phyloP scores from a whole-genome alignment of 179 eudicot genomes.

The Heliamphora pulchella region DNA sequence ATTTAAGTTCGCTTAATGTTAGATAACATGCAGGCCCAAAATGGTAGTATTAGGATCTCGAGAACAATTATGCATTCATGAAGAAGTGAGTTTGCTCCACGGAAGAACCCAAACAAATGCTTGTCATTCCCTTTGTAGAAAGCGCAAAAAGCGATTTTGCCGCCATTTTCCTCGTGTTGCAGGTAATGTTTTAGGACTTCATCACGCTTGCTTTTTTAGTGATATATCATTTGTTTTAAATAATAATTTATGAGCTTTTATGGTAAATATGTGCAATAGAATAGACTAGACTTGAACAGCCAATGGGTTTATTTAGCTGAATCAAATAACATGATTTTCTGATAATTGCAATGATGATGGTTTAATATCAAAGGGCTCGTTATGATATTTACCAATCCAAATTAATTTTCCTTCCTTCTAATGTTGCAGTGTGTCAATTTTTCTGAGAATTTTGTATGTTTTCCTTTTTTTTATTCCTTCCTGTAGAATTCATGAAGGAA shows the following conservation, averaged over 20 bases:
- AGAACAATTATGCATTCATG: conserved; percentile 93
- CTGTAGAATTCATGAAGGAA: conserved; percentile 58
- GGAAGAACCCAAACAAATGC: conserved; percentile 91
- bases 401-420: neutral
- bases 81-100: conserved; percentile 63
- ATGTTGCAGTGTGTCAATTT: neutral
- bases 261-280: neutral
- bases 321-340: neutral
- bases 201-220: neutral
- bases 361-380: neutral
- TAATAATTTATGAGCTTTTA: neutral
- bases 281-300: conserved; percentile 2
- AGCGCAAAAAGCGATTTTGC: conserved; percentile 52
- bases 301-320: neutral
- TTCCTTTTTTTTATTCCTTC: neutral
- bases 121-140: conserved; percentile 64
- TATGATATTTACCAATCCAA: neutral
- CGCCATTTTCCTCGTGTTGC: conserved; percentile 55
- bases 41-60: conserved; percentile 94
- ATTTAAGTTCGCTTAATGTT: neutral
- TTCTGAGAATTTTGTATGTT: neutral
- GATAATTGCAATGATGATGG: neutral
- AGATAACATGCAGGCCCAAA: conserved; percentile 64
- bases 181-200: conserved; percentile 35
- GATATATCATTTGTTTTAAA: neutral